Conservation (phyloP, 2,329 filamentous ascomycete species). For the Nothophaeocryptopus gaeumannii region DNA sequence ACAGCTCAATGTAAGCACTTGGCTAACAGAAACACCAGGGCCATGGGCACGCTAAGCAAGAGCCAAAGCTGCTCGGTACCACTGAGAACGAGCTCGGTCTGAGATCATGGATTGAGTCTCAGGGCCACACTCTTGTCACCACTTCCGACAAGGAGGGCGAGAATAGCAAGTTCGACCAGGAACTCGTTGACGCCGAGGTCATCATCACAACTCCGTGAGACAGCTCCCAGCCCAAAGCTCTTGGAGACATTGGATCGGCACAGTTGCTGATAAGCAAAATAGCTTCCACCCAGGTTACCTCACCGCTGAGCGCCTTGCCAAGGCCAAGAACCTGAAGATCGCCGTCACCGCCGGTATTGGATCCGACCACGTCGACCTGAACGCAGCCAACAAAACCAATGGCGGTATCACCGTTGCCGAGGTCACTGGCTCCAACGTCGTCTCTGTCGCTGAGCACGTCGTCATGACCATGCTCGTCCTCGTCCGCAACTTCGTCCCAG, state of each 20-base stretch:
- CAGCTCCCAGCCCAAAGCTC: not conserved
- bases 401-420: conserved; percentile 95
- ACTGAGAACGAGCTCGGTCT: conserved; percentile 98
- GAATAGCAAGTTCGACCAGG: conserved; percentile 88
- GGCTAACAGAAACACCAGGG: conserved; percentile 47
- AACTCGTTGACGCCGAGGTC: conserved; percentile 93
- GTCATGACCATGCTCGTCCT: conserved; percentile 97
- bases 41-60: conserved; percentile 80
- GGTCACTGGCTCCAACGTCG: conserved; percentile 96
- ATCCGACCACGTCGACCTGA: conserved; percentile 95
- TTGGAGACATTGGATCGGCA: too few relatives aligned
- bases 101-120: conserved; percentile 94
- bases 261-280: conserved; percentile 1
- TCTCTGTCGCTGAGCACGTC: conserved; percentile 98
- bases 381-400: conserved; percentile 97
- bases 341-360: conserved; percentile 96
- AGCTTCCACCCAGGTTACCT: conserved; percentile 99
- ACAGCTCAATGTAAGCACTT: conserved; percentile 10
- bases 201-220: conserved; percentile 96
- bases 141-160: conserved; percentile 97
- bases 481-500: conserved; percentile 97
- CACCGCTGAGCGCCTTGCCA: conserved; percentile 89
- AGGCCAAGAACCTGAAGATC: conserved; percentile 98
- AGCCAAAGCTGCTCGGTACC: conserved; percentile 85
- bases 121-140: conserved; percentile 93